Conservation (phyloP, 805 yeast species). For the Komagataella pastoris region DNA sequence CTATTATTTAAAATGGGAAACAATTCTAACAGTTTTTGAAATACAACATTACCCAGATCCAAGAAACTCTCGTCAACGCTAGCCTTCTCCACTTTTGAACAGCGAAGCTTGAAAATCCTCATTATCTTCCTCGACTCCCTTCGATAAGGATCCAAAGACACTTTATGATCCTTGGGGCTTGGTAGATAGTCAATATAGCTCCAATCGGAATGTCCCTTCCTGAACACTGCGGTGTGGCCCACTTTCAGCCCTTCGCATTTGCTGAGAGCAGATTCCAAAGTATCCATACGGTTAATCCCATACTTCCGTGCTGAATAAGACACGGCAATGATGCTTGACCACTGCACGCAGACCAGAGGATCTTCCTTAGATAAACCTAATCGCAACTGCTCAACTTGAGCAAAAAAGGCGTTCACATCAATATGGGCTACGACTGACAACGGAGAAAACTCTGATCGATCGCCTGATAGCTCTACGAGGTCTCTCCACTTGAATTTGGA, state of each 20-base stretch:
- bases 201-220: slow-evolving; percentile 80
- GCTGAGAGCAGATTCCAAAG: slow-evolving; percentile 47
- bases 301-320: slow-evolving; percentile 78
- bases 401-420: slow-evolving; percentile 91
- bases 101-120: slow-evolving; percentile 42
- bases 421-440: slow-evolving; percentile 73
- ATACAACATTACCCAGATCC: slow-evolving; percentile 64
- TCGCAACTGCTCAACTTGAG: slow-evolving; percentile 82
- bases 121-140: slow-evolving; percentile 75
- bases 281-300: slow-evolving; percentile 74
- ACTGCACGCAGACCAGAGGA: slow-evolving; percentile 91
- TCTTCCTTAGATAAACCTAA: slow-evolving; percentile 49
- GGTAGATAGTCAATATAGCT: slow-evolving; percentile 52
- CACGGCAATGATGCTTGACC: slow-evolving; percentile 85
- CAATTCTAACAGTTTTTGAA: slow-evolving; percentile 22
- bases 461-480: slow-evolving; percentile 32
- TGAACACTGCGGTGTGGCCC: slow-evolving; percentile 91
- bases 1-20: slow-evolving; percentile 30
- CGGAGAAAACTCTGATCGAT: slow-evolving; percentile 46
- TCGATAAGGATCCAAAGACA: slow-evolving; percentile 82
- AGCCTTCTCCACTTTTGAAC: slow-evolving; percentile 77
- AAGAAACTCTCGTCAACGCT: slow-evolving; percentile 90
- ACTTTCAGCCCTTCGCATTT: slow-evolving; percentile 68
- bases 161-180: slow-evolving; percentile 55
- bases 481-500: slow-evolving; percentile 37